Evolutionary conservation across 1,139 yeast species (phyloP), one percentile per base, ranked within the genome.

Genomic region (Candida pseudocylindracea): DNA sequence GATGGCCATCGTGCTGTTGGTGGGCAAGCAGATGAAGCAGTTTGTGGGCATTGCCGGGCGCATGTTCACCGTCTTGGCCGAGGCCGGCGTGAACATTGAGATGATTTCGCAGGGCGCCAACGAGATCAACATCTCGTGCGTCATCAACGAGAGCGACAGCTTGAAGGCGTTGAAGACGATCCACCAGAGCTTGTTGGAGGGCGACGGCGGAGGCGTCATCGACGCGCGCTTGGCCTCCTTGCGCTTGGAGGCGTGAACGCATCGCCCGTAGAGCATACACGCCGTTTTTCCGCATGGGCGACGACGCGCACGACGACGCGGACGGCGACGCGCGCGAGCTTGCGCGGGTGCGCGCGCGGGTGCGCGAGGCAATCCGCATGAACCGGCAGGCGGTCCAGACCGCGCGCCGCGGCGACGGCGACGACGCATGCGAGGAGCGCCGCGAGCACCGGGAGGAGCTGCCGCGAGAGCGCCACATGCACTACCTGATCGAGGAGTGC

Each of bases 31-130:
- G 50, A 88, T 88, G 98, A 88, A 83, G 46, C 93, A 83, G 48
- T 69, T 78, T 48, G 79, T 88, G 40, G 98, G 98, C 49, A 85
- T 83, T 47, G 98, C 98, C 1, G 95, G 96, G 31, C 75, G 81
- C 41, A 88, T 88, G 95, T 88, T 88, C 55, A 74, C 85, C 42
- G 81, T 92, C 2, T 60, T 88, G 44, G 96, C 96, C 5, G 91
- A 80, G 46, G 93, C 88, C 44, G 69, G 68, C 35, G 78, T 88
- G 45, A 88, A 88, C 54, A 83, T 88, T 44, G 98, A 88, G 53
- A 88, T 88, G 98, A 88, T 88, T 48, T 71, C 85, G 36, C 98
- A 88, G 60, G 98, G 98, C 42, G 95, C 98, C 27, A 85, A 88
- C 48, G 98, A 88, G 54, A 88, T 88, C 45, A 88, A 88, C 51